Percentiles rank a stretch among this genome's conserved stretches.
phyloP scores from a whole-genome alignment of 805 yeast genomes.

The Starmerella etchellsii region DNA sequence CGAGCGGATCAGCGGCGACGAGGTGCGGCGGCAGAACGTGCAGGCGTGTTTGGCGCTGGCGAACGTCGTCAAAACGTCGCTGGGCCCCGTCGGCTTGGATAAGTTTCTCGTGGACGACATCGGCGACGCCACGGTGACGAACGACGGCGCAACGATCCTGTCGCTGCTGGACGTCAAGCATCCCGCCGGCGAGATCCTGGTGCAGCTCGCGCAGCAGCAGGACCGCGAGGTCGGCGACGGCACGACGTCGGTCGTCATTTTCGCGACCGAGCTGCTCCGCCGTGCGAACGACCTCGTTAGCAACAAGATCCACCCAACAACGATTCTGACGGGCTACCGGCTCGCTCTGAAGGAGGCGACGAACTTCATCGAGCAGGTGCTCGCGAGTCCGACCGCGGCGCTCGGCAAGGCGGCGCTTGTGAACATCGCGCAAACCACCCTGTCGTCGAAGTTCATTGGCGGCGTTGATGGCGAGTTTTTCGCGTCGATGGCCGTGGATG shows the following conservation, averaged over 20 bases:
- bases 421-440: constrained; percentile 90
- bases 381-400: constrained; percentile 65
- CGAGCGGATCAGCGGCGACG: constrained; percentile 91
- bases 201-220: constrained; percentile 96
- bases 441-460: constrained; percentile 83
- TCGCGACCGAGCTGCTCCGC: constrained; percentile 83
- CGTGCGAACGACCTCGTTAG: constrained; percentile 89
- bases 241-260: constrained; percentile 91
- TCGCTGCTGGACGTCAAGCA: constrained; percentile 89
- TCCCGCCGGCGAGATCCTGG: constrained; percentile 96
- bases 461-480: constrained; percentile 90
- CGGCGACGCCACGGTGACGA: constrained; percentile 97
- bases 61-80: constrained; percentile 74
- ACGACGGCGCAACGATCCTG: constrained; percentile 96
- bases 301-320: constrained; percentile 93
- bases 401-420: constrained; percentile 72
- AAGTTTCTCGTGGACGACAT: constrained; percentile 98
- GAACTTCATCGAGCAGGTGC: constrained; percentile 70
- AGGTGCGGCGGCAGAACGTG: constrained; percentile 85
- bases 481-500: constrained; percentile 82
- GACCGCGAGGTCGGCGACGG: constrained; percentile 98
- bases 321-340: constrained; percentile 92
- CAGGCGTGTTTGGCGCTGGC: constrained; percentile 83
- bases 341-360: constrained; percentile 86
- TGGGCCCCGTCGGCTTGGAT: constrained; percentile 97